Evolutionary conservation across 2,329 filamentous ascomycete species (phyloP).

Genomic region (Colletotrichum sp.): DNA sequence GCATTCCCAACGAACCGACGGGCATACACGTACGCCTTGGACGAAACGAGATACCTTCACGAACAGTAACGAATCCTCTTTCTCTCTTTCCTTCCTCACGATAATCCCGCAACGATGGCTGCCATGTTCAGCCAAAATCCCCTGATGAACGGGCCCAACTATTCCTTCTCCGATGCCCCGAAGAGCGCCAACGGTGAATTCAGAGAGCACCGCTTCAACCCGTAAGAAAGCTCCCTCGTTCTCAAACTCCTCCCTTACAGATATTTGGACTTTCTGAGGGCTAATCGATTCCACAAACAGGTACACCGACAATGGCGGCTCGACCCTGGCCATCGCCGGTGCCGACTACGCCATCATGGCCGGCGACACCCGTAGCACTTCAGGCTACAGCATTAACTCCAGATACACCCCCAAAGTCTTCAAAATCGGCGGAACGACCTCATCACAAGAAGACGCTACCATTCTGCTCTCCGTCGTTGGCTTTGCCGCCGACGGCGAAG

Average conservation of each 20-base stretch:
- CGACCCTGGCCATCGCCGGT: constrained; percentile 92
- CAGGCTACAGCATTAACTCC: constrained; percentile 99
- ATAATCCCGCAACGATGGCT: constrained; percentile 51
- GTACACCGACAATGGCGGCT: constrained; percentile 98
- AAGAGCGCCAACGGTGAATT: constrained; percentile 58
- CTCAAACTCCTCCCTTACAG: not conserved
- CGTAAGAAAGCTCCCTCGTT: constrained; percentile 62
- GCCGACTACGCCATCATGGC: constrained; percentile 95
- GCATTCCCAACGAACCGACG: constrained; percentile 15
- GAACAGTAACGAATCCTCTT: not conserved
- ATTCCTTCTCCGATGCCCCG: constrained; percentile 69
- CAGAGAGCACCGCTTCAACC: constrained; percentile 86
- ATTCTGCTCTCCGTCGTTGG: constrained; percentile 94
- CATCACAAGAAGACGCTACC: constrained; percentile 82
- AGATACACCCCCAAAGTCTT: constrained; percentile 95
- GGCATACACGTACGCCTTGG: not conserved
- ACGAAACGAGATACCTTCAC: not conserved
- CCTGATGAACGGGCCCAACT: constrained; percentile 71
- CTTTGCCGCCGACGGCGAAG: constrained; percentile 93
- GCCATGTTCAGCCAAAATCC: constrained; percentile 76
- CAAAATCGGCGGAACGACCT: constrained; percentile 90
- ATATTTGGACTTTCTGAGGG: not conserved
- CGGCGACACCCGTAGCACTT: constrained; percentile 93
- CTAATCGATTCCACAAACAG: constrained; percentile 45
- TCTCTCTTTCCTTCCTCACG: constrained; percentile 6